Percentiles rank a stretch among this genome's conserved stretches.
These are phyloP conservation scores for Pseudocercospora vitis DNA, from an alignment of 2,329 filamentous ascomycete genomes.

Conservation along the genomic window DNA sequence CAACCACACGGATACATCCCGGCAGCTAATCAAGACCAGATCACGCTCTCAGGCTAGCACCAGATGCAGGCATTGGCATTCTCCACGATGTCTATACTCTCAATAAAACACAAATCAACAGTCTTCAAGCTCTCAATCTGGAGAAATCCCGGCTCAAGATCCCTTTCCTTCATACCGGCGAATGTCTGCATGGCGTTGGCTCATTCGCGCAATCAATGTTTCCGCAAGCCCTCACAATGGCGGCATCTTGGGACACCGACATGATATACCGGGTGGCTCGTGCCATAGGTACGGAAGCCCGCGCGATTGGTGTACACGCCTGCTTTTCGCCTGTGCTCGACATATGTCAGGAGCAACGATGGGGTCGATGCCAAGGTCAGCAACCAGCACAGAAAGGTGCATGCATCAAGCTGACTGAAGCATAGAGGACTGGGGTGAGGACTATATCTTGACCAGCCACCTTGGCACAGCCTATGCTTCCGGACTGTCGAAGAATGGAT, in stretches of 20 bases:
- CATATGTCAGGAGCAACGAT: slow-evolving; percentile 21
- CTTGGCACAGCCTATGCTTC: slow-evolving; percentile 22
- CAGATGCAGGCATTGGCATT: slow-evolving; percentile 21
- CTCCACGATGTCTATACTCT: slow-evolving; percentile 21
- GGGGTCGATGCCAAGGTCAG: slow-evolving; percentile 23
- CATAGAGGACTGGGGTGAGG: slow-evolving; percentile 24
- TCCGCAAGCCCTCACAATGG: slow-evolving; percentile 19
- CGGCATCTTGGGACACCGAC: slow-evolving; percentile 19
- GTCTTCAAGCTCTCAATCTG: slow-evolving; percentile 15
- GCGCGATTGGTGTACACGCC: slow-evolving; percentile 23
- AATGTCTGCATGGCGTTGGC: slow-evolving; percentile 25
- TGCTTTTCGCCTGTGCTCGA: slow-evolving; percentile 22
- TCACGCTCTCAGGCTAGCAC: slow-evolving; percentile 18
- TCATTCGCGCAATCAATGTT: slow-evolving; percentile 25
- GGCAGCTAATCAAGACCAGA: background rate
- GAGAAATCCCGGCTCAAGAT: slow-evolving; percentile 23
- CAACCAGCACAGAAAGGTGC: background rate
- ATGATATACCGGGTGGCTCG: slow-evolving; percentile 16
- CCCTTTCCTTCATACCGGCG: slow-evolving; percentile 20
- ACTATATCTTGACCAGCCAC: slow-evolving; percentile 23
- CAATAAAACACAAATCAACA: slow-evolving; percentile 20
- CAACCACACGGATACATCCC: background rate
- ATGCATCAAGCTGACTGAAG: background rate
- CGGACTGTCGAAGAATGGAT: slow-evolving; percentile 21
- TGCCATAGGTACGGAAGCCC: slow-evolving; percentile 20